Evolutionary conservation across 2,329 filamentous ascomycete species (phyloP).

Genomic region (Tolypocladium tundrense): DNA sequence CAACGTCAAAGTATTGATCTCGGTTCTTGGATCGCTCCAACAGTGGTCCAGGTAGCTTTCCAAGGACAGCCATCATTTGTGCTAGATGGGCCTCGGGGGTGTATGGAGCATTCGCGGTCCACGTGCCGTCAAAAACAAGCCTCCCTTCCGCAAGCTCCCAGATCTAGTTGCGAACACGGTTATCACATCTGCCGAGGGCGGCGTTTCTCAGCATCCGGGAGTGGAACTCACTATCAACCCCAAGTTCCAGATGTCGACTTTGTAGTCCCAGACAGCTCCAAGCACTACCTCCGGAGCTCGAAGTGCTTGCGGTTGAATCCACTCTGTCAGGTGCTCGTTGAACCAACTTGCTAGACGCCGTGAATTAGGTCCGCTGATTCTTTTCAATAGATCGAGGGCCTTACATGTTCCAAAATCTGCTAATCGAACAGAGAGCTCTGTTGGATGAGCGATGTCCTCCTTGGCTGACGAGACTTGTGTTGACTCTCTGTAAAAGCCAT

Average conservation of each 20-base stretch:
- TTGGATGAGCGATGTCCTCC: slow-evolving; percentile 5
- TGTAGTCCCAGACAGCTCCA: slow-evolving; percentile 13
- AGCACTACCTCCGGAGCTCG: slow-evolving; percentile 16
- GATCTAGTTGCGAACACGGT: slow-evolving; percentile 4
- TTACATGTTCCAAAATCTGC: slow-evolving; percentile 12
- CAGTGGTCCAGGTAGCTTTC: slow-evolving; percentile 6
- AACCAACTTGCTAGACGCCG: slow-evolving; percentile 11
- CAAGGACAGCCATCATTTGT: slow-evolving; percentile 12
- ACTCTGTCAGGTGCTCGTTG: slow-evolving; percentile 13
- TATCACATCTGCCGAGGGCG: background rate
- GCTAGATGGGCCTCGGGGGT: slow-evolving; percentile 14
- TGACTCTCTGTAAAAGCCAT: slow-evolving; percentile 8
- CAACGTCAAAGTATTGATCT: slow-evolving; percentile 4
- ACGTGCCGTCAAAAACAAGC: slow-evolving; percentile 13
- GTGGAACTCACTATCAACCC: slow-evolving; percentile 3
- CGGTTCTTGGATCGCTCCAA: slow-evolving; percentile 4
- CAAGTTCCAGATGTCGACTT: slow-evolving; percentile 15
- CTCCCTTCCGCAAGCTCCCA: slow-evolving; percentile 12
- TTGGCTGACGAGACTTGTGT: slow-evolving; percentile 6
- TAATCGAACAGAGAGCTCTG: slow-evolving; percentile 7
- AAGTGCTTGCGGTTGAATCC: slow-evolving; percentile 14
- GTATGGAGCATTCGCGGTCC: slow-evolving; percentile 9
- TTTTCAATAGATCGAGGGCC: background rate
- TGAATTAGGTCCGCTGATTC: background rate
- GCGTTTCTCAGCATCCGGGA: background rate